A percentile compares a stretch with the other conserved stretches of the same genome.
These are phyloP conservation scores for Bullera alba DNA, from an alignment of 768 basidiomycete genomes.

Conservation along the genomic window DNA sequence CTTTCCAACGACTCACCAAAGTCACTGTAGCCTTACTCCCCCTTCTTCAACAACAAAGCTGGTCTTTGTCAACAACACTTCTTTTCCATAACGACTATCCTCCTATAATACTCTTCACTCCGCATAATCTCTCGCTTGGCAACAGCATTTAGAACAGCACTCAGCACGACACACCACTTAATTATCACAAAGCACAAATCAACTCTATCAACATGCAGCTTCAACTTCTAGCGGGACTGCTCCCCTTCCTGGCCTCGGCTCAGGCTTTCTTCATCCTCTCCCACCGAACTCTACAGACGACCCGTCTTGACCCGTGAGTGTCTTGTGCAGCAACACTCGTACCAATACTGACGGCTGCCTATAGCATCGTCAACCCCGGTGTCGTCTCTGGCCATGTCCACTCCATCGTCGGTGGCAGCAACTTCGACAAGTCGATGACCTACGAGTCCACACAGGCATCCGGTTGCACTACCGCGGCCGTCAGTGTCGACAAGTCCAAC, in stretches of 20 bases:
- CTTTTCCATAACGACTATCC: no score
- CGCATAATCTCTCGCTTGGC: no score
- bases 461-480: slow-evolving; percentile 44
- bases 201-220: no score
- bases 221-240: not conserved
- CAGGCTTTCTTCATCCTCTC: slow-evolving; percentile 42
- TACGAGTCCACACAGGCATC: slow-evolving; percentile 35
- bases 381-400: slow-evolving; percentile 39
- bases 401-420: slow-evolving; percentile 46
- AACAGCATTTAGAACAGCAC: no score
- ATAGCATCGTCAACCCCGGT: slow-evolving; percentile 40
- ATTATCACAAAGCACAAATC: no score
- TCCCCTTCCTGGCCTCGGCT: not conserved
- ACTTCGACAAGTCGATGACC: slow-evolving; percentile 39
- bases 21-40: no score
- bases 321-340: not conserved
- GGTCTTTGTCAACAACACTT: no score
- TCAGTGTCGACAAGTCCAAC: slow-evolving; percentile 45
- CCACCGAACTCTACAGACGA: slow-evolving; percentile 36
- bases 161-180: no score
- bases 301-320: slow-evolving; percentile 44
- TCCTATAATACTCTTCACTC: no score
- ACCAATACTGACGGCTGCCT: not conserved
- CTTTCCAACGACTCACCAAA: no score
- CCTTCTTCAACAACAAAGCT: no score